Evolutionary conservation across 2,329 filamentous ascomycete species (phyloP), one percentile per base, ranked within the genome.

Genomic region (Colletotrichum sansevieriae): DNA sequence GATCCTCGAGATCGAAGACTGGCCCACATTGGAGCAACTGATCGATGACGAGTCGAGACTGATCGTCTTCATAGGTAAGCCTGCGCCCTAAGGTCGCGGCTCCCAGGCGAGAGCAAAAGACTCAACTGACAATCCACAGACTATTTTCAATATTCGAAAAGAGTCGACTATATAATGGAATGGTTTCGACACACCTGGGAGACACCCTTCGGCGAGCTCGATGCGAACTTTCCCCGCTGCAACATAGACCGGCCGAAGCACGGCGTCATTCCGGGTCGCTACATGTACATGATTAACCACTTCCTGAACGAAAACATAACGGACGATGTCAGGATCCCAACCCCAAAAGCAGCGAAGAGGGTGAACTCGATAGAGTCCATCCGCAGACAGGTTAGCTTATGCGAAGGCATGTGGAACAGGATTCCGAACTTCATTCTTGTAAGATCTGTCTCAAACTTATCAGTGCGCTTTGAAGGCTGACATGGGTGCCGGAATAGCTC

Each of bases 241-340:
- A 29, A 51, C 13, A 22, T 13, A 0, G 47, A 51, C 47, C 47
- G 47, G 22, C 47, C 47, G 29, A 15, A 10, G 29, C 22, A 6
- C 22, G 1, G 1, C 15, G n/a, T 51, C 22, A 5, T 29, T 29
- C 22, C 25, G 6, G 15, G 13, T 5, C 15, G 29, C 2, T 51
- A 51, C 12, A 51, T 33, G 47, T 51, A 51, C 47, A 22, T 51
- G 47, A 29, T 51, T 2, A 51, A 51, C 47, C 47, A 51, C 29
- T 13, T 51, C 47, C 29, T 22, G 47, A 51, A 51, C 13, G 8
- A n/a, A 9, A 7, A 29, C 29, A 12, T 8, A 4, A 29, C 15
- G 46, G 46, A 3, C 6, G 12, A 5, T 15, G 0, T 29, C 47
- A 51, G 29, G 22, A 51, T n/a, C 10, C 22, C 47, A 2, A 51